Percentiles rank a stretch among this genome's conserved stretches.
These are phyloP conservation scores for Acmispon strigosus DNA, from an alignment of 306 rosid species.

Conservation along the genomic window DNA sequence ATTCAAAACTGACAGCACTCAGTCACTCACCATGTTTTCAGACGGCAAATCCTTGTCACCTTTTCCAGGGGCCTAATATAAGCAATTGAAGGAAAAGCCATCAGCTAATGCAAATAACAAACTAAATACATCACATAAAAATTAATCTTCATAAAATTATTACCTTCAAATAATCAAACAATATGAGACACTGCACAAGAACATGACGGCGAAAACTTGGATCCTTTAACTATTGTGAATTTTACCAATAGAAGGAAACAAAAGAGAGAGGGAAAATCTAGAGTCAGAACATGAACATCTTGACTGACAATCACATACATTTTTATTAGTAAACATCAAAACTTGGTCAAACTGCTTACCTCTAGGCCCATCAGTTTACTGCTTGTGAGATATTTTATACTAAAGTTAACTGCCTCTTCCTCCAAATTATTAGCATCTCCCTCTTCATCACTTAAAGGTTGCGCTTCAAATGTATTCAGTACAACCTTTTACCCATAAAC, in stretches of 20 bases:
- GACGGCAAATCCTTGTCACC: conserved; percentile 83
- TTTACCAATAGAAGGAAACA: background rate
- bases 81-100: conserved; percentile 27
- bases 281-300: conserved; percentile 17
- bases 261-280: background rate
- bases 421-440: conserved; percentile 90
- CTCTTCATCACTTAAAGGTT: conserved; percentile 93
- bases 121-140: background rate
- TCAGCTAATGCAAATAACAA: background rate
- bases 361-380: conserved; percentile 95
- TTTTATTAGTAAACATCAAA: conserved; percentile 5
- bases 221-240: conserved; percentile 65
- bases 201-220: conserved; percentile 91
- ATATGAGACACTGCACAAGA: conserved; percentile 94
- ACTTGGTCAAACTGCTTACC: conserved; percentile 38
- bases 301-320: background rate
- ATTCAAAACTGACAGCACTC: conserved; percentile 29
- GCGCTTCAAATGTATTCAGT: conserved; percentile 83
- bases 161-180: conserved; percentile 93
- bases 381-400: conserved; percentile 97
- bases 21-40: conserved; percentile 82
- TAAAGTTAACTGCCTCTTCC: conserved; percentile 81
- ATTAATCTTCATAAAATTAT: conserved; percentile 1
- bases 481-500: conserved; percentile 54
- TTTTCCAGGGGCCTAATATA: conserved; percentile 87